These are phyloP conservation scores for Septoria linicola DNA, from an alignment of 2,329 filamentous ascomycete genomes.

Conservation along the genomic window DNA sequence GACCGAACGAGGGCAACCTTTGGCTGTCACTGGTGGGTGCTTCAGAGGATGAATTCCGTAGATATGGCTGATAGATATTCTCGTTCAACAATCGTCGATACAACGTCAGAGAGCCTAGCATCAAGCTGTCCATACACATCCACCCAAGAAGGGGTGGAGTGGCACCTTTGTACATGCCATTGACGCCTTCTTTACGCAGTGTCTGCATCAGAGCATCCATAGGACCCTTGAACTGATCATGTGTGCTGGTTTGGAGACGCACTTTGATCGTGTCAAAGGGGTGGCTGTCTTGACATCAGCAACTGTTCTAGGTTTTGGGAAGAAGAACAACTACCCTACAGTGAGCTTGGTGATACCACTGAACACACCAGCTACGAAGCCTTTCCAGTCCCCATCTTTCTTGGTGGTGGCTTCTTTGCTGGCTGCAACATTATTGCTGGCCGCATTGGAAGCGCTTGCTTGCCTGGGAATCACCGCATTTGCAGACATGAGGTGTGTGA, in stretches of 20 bases:
- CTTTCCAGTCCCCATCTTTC: slow-evolving; percentile 68
- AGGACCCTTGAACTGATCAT: slow-evolving; percentile 77
- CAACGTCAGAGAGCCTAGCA: slow-evolving; percentile 88
- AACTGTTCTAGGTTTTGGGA: slow-evolving; percentile 32
- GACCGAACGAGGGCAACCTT: slow-evolving; percentile 72
- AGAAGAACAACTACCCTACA: too few species aligned
- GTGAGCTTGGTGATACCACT: slow-evolving; percentile 87
- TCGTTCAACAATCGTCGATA: slow-evolving; percentile 83
- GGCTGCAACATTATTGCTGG: slow-evolving; percentile 28
- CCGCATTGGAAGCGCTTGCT: slow-evolving; percentile 22
- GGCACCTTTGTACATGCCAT: slow-evolving; percentile 74
- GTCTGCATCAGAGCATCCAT: slow-evolving; percentile 84
- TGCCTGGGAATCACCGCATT: slow-evolving; percentile 28
- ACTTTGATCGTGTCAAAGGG: slow-evolving; percentile 97
- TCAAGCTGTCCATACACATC: slow-evolving; percentile 96
- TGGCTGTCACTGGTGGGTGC: slow-evolving; percentile 29
- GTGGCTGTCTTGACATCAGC: slow-evolving; percentile 50
- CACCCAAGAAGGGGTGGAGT: slow-evolving; percentile 89
- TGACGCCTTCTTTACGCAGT: slow-evolving; percentile 76
- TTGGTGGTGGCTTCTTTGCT: slow-evolving; percentile 18
- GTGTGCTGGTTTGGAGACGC: slow-evolving; percentile 80
- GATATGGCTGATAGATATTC: slow-evolving; percentile 65
- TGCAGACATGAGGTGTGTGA: slow-evolving; percentile 22
- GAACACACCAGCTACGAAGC: slow-evolving; percentile 96
- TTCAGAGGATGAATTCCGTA: not conserved